These are phyloP conservation scores for Naganishia sp. DNA, from an alignment of 1,284 basidiomycete species.

Conservation along the genomic window DNA sequence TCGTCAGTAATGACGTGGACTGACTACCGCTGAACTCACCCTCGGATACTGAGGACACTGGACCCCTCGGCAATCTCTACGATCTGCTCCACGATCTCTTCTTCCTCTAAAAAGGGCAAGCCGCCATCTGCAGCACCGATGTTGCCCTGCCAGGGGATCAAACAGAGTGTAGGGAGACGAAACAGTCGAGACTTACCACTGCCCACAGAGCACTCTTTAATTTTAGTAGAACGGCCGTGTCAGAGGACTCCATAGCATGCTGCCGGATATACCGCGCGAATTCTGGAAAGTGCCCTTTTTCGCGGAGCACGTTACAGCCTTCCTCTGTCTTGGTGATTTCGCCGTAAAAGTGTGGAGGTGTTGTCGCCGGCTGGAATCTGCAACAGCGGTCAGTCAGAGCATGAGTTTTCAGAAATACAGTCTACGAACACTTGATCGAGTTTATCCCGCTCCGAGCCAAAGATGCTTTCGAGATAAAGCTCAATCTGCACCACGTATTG, in stretches of 20 bases:
- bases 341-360: constrained; percentile 92
- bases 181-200: constrained; percentile 64
- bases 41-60: constrained; percentile 83
- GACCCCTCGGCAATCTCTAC: constrained; percentile 89
- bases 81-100: constrained; percentile 85
- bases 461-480: constrained; percentile 39
- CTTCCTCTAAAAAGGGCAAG: constrained; percentile 89
- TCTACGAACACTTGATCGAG: constrained; percentile 16
- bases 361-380: neutral
- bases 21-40: constrained; percentile 60
- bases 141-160: constrained; percentile 67
- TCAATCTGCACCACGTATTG: constrained; percentile 53
- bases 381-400: neutral
- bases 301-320: constrained; percentile 83
- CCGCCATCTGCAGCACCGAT: constrained; percentile 88
- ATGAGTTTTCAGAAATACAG: neutral
- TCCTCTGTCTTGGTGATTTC: constrained; percentile 95
- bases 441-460: constrained; percentile 4
- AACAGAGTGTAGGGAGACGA: neutral
- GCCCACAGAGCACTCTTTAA: constrained; percentile 97
- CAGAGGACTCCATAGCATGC: constrained; percentile 80
- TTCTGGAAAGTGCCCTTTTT: constrained; percentile 86
- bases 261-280: constrained; percentile 87
- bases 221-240: constrained; percentile 78
- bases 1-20: neutral